phyloP scores from a whole-genome alignment of 495 filamentous ascomycete species.

The Aspergillus cristatus region DNA sequence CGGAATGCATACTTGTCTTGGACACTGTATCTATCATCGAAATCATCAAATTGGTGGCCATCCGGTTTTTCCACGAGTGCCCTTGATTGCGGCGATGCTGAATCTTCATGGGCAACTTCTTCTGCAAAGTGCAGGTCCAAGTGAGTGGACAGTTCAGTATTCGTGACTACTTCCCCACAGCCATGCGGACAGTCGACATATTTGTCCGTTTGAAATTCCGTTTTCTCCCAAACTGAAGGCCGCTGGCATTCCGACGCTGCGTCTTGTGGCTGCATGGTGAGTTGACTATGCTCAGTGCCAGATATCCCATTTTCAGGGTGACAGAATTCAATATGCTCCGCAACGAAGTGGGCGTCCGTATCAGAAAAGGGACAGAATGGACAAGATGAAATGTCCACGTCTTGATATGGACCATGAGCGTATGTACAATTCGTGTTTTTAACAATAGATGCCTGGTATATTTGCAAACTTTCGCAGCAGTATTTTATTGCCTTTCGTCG shows the following conservation, averaged over 20 bases:
- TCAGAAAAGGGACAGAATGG: constrained; percentile 49
- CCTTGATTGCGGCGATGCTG: background rate
- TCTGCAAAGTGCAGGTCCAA: constrained; percentile 65
- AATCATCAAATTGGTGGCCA: background rate
- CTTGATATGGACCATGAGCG: too few species aligned
- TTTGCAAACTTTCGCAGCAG: too few species aligned
- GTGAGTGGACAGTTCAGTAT: constrained; percentile 57
- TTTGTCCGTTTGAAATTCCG: constrained; percentile 21
- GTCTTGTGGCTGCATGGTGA: constrained; percentile 6
- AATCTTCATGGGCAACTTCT: constrained; percentile 41
- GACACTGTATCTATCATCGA: constrained; percentile 5
- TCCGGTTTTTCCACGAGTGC: background rate
- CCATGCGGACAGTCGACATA: constrained; percentile 62
- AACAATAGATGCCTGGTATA: too few species aligned
- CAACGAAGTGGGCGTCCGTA: constrained; percentile 36
- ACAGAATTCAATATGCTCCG: constrained; percentile 46
- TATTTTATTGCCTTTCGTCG: too few species aligned
- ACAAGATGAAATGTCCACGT: constrained; percentile 22
- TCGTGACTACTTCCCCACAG: constrained; percentile 61
- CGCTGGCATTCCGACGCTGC: constrained; percentile 1
- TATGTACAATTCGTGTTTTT: too few species aligned
- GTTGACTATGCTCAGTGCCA: constrained; percentile 8
- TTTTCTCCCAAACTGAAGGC: constrained; percentile 4
- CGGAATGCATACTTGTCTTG: background rate
- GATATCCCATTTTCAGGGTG: constrained; percentile 39